These are phyloP conservation scores for Fusarium coicis DNA, from an alignment of 2,329 filamentous ascomycete species.

Conservation along the genomic window DNA sequence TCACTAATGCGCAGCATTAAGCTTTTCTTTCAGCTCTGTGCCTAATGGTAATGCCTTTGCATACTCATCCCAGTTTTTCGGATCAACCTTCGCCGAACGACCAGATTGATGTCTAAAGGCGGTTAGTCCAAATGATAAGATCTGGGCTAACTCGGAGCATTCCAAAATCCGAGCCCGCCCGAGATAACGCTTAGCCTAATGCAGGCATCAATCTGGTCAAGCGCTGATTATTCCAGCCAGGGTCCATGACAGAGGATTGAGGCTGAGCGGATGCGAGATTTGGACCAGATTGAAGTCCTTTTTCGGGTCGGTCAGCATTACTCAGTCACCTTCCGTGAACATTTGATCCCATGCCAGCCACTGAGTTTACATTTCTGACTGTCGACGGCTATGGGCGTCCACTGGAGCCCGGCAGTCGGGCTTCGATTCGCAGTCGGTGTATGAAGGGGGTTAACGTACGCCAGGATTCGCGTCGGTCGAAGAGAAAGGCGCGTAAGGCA, in stretches of 20 bases:
- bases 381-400: background rate
- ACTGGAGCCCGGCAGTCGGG: background rate
- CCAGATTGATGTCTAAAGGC: background rate
- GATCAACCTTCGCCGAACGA: background rate
- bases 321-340: accelerated
- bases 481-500: background rate
- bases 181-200: background rate
- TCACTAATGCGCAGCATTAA: background rate
- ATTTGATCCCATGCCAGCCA: background rate
- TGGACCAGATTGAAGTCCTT: background rate
- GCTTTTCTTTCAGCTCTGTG: background rate
- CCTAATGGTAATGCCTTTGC: too few relatives aligned
- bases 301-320: background rate
- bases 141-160: background rate
- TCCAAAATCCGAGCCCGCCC: background rate
- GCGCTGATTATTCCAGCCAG: too few relatives aligned
- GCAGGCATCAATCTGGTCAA: background rate
- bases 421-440: background rate
- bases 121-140: background rate
- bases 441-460: slow-evolving; percentile 14
- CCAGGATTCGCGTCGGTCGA: slow-evolving; percentile 1
- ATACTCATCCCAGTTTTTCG: background rate
- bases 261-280: background rate
- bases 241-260: too few relatives aligned
- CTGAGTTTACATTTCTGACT: background rate